Base-by-base conservation (phyloP, 352 stramenopile genomes). In the Elongisporangium undulatum region DNA sequence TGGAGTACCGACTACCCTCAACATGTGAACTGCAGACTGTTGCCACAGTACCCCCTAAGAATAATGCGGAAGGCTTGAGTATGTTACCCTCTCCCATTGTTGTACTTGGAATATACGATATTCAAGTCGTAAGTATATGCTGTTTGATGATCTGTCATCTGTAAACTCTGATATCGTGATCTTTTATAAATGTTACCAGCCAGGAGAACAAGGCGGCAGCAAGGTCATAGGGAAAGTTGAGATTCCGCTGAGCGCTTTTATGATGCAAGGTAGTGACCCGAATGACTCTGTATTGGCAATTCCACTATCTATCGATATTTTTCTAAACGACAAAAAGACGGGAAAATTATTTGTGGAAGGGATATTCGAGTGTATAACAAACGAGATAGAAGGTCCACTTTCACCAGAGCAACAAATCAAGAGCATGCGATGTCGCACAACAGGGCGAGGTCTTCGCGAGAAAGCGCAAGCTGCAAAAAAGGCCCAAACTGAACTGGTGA, bases 51-150 rank as follows among this genome's bases (percentile, higher is more conserved):
- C 13, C 53, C 19, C 22, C 55, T 13, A 19, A 61, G 15, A 51
- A 4, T 8, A 51, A 5, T 21, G 34, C 24, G 9, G 24, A 39
- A 23, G 20, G 39, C 13, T 21, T 34, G 20, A 8, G 57, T 20
- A 21, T 65, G 29, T 64, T 76, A 20, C 67, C 71, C 3, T 63
- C 76, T 3, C 74, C 76, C 13, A 69, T 83, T 21, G 61, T 86
- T 15, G 59, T 66, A 52, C 26, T 82, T 20, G 74, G 71, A 9
- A 59, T 85, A 3, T 83, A 74, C 49, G 76, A 83, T 34, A 75
- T 85, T 51, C 61, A 85, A 74, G 69, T 81, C 52, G 76, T 85
- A 74, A 23, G 71, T 75, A n/a, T 22, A n/a, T 22, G 17, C 6
- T 49, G 3, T 63, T 29, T 38, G 23, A 19, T 52, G 2, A 1